Evolutionary conservation across 2,329 filamentous ascomycete species (phyloP), one percentile per base, ranked within the genome.

Genomic region (Pseudogymnoascus sp.): DNA sequence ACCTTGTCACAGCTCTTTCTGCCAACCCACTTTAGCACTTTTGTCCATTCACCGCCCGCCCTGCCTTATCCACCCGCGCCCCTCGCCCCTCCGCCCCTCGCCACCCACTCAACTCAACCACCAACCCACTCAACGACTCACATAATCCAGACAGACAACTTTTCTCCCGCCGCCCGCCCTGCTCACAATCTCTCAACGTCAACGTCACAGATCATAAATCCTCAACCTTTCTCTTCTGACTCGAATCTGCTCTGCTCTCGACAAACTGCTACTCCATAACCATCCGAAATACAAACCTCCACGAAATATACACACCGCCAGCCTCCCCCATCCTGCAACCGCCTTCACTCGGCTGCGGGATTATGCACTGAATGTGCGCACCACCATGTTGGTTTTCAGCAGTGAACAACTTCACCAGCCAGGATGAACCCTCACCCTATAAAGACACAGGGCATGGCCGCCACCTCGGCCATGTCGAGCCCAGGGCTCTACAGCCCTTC

Each of bases 401-500:
- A 59, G 57, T 40, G 57, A 36, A 39, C 57, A 59, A 59, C 59
- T 36, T 58, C 60, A 61, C 33, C 60, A 58, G 29, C 44, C 60
- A 61, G 33, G 41, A 61, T 73, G 71, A 71, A 73, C 68, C 60
- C 63, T 15, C 17, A 59, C 57, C 33, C 57, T 39, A 59, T 36
- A 61, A 63, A 62, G 61, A 61, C 61, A 60, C 26, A 41, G 62
- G 50, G 64, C 63, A 68, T 68, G 21, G 77, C 80, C 63, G 77
- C 73, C 69, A 84, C 78, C 74, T 85, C 84, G 9, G 83, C 84
- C 24, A 76, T 80, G 62, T 84, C 84, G 60, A 86, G 84, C 29
- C 81, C 84, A 0, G 83, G 84, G 26, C 79, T 86, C 63, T 86
- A 84, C 74, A 84, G 78, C 67, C 81, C 84, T 39, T 73, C 62